Base-by-base conservation (phyloP, 106 monocot genomes). In the Allium cepa region DNA sequence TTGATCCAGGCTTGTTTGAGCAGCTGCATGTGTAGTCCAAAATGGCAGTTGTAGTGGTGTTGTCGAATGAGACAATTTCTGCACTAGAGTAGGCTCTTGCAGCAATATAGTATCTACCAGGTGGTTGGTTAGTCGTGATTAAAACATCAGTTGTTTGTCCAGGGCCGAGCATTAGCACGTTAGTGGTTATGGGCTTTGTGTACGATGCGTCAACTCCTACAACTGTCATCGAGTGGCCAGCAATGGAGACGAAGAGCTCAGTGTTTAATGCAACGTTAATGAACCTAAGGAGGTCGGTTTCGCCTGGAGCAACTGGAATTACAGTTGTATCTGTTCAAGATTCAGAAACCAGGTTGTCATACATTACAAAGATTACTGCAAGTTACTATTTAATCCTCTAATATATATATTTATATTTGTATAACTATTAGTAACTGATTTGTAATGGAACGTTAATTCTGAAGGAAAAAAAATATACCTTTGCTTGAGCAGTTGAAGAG, bases 81-180 rank as follows among this genome's bases (percentile, higher is more conserved):
- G 81, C 75, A 11, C 76, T 76, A 12, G 61, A 58, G 69, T 79
- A 88, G 66, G 83, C 76, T 8, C 62, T 74, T 14, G 88, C 88
- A 11, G 79, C 88, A 11, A 88, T 71, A 81, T 88, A 84, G 84
- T 81, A 88, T 0, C 78, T 70, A 4, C 50, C 72, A 5, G 81
- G 69, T 14, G 73, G 68, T 14, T 61, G 75, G 62, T 68, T 47
- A 55, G 76, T 57, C 46, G 73, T 68, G 53, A 88, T 49, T 12
- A 88, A 78, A 67, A 84, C 81, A 67, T 88, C 81, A 22, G 84
- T 84, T 8, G 88, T 88, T 62, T 88, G 84, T 55, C 88, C 84
- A 11, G 88, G 84, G 63, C 84, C 88, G 10, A 88, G 66, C 80
- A 81, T 68, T 50, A 88, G 66, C 51, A 81, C 45, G 3, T 68